Base-by-base conservation (phyloP, 23 red algal species). In the Agarophyton chilense region DNA sequence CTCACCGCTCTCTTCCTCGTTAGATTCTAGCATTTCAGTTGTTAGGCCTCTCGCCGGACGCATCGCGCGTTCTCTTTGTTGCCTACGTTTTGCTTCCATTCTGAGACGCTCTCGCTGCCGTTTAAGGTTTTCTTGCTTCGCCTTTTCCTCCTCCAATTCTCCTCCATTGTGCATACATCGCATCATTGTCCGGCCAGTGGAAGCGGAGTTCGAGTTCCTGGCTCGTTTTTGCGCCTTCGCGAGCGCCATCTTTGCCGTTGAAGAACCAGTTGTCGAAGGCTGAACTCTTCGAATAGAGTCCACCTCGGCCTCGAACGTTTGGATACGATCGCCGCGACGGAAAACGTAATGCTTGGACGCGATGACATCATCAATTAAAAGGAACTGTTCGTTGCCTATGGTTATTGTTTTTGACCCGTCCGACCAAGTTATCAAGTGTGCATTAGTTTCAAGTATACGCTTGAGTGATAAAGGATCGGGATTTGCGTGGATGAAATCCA, bases 341-440 rank as follows among this genome's bases (percentile, higher is more conserved):
- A 93, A 93, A 2, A 84, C 66, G 78, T 77, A 84, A 66, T 80
- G 74, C 47, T 72, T 78, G 13, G 81, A 80, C 22, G 72, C 90
- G 9, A 93, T 32, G 21, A 52, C 52, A 70, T 93, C 81, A 26
- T 84, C 90, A 53, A 93, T 74, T 28, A 93, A 31, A 43, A 80
- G 55, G 61, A 93, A 93, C 34, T 84, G 78, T 9, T 84, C 49
- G 21, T 53, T 49, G 12, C 90, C 90, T 35, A 93, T 77, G 45
- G 67, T 75, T 22, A 93, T 61, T 13, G 90, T 85, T 25, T 64
- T 51, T 17, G 90, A 93, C 10, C 90, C 90, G 52, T 93, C 90
- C 1, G 64, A 76, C 90, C 90, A 93, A 12, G 73, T 82, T 67
- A 93, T 63, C 5, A 93, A 26, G 57, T 68, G 79, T 0, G 90